phyloP scores from a whole-genome alignment of 805 yeast species.

The Kockiozyma suomiensis region DNA sequence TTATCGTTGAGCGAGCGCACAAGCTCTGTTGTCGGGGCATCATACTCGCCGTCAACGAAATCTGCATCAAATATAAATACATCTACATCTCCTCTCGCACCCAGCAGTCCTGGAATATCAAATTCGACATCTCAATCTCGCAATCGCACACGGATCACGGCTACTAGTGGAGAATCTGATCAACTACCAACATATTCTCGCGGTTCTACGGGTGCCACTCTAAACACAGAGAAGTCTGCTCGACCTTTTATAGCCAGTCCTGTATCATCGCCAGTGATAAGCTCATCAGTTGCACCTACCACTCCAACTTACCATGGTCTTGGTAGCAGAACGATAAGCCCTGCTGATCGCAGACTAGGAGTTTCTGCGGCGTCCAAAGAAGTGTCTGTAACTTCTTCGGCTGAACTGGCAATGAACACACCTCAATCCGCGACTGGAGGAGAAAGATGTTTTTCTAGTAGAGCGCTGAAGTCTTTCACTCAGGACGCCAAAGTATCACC shows the following conservation, averaged over 20 bases:
- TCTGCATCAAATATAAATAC: background rate
- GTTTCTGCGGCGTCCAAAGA: background rate
- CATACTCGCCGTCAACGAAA: background rate
- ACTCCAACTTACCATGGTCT: conserved; percentile 8
- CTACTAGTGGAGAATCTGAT: background rate
- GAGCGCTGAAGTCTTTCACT: too few relatives aligned
- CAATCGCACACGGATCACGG: background rate
- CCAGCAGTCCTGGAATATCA: conserved; percentile 10
- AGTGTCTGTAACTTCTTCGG: background rate
- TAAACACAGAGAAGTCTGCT: background rate
- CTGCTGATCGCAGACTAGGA: conserved; percentile 12
- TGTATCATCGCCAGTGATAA: background rate
- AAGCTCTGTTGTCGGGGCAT: background rate
- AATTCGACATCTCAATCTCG: conserved; percentile 3
- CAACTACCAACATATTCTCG: background rate
- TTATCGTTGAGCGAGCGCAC: background rate
- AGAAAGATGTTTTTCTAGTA: too few relatives aligned
- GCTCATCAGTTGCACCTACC: background rate
- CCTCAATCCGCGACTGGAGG: too few relatives aligned
- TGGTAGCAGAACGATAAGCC: conserved; percentile 23
- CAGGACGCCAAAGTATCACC: too few relatives aligned
- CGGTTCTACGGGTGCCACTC: background rate
- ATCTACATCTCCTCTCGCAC: conserved; percentile 9
- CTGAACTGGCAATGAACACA: too few relatives aligned
- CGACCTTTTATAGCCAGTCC: background rate